These are phyloP conservation scores for Rhododendron griersonianum DNA, from an alignment of 148 eudicot genomes.

Conservation along the genomic window DNA sequence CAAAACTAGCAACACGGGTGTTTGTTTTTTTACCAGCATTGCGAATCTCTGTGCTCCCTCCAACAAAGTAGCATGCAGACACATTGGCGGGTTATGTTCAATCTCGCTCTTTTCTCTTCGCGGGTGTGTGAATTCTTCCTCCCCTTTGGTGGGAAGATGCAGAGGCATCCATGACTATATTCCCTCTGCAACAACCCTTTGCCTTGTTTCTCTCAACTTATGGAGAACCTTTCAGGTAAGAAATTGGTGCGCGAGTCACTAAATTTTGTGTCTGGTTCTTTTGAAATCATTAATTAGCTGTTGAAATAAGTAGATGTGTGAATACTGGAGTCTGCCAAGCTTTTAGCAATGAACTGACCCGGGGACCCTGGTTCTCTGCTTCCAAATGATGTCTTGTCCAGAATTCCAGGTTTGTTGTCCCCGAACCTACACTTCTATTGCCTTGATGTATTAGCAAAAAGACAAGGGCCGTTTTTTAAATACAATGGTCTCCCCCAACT, in stretches of 20 bases:
- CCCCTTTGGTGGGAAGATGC: background rate
- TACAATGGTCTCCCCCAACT: background rate
- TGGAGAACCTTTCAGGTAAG: background rate
- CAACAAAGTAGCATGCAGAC: slow-evolving; percentile 8
- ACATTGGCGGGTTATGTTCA: background rate
- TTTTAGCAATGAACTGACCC: background rate
- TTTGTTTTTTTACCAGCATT: slow-evolving; percentile 1
- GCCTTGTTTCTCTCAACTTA: background rate
- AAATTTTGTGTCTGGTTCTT: background rate
- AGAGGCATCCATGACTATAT: background rate
- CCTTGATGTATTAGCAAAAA: background rate
- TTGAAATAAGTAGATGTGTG: background rate
- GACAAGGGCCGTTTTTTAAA: background rate
- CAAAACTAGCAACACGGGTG: background rate
- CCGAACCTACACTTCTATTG: background rate
- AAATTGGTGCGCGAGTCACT: background rate
- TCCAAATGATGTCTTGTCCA: background rate
- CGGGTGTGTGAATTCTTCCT: background rate
- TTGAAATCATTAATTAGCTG: background rate
- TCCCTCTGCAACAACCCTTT: background rate
- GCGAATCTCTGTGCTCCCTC: background rate
- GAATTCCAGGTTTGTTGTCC: background rate
- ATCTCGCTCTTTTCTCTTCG: background rate
- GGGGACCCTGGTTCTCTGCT: background rate
- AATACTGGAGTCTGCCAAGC: slow-evolving; percentile 1